A percentile compares a stretch with the other conserved stretches of the same genome.
Evolutionary conservation across 805 yeast species (phyloP).

Genomic region (Kuraishia cidri): DNA sequence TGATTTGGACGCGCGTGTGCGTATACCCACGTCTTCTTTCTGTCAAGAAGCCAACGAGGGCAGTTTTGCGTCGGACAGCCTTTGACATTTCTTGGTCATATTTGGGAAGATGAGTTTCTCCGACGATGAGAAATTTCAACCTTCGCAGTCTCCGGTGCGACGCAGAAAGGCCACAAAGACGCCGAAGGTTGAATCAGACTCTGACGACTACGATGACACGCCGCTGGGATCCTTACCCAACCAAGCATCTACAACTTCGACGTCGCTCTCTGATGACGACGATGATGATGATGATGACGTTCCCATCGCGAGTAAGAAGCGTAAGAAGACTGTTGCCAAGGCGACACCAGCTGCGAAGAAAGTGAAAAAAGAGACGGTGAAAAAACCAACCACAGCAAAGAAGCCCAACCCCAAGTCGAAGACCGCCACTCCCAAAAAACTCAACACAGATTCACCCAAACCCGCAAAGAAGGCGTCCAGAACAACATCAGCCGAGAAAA

Average conservation of each 20-base stretch:
- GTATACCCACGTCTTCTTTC: background rate
- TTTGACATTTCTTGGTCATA: too few relatives aligned
- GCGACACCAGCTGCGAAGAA: background rate
- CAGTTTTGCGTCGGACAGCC: too few relatives aligned
- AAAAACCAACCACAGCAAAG: conserved; percentile 3
- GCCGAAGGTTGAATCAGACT: too few relatives aligned
- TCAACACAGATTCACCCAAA: conserved; percentile 1
- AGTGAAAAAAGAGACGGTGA: background rate
- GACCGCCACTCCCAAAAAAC: background rate
- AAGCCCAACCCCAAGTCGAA: background rate
- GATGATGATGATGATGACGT: conserved; percentile 2
- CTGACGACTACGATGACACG: background rate
- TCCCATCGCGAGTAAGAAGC: background rate
- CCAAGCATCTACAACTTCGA: background rate
- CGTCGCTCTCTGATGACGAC: background rate
- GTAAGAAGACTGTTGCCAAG: background rate
- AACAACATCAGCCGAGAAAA: conserved; percentile 3
- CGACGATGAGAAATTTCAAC: conserved; percentile 1
- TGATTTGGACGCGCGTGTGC: conserved; percentile 1
- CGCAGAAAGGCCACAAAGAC: too few relatives aligned
- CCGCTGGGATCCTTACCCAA: background rate
- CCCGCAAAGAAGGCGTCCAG: conserved; percentile 5
- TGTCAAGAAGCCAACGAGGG: too few relatives aligned
- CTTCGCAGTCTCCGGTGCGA: too few relatives aligned
- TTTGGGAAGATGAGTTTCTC: background rate